Base-by-base conservation (phyloP, 352 stramenopile genomes). In the Phytopythium oedochilum region DNA sequence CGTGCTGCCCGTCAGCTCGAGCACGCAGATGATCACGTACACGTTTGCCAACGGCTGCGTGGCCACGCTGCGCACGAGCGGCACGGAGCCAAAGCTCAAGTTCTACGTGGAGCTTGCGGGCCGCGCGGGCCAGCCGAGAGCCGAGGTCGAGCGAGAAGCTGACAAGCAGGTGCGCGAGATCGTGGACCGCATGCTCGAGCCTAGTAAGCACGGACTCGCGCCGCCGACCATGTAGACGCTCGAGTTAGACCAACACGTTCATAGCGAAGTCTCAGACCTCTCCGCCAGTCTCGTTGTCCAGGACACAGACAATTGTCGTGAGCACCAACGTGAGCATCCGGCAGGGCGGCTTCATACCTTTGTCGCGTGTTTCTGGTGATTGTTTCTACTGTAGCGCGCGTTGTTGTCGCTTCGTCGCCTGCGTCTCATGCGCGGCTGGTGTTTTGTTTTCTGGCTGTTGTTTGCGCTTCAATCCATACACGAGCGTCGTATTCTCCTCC, bases 41-140 rank as follows among this genome's bases (percentile, higher is more conserved):
- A 82, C 78, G 34, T 99, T 99, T 60, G 70, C 61, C 22, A 99
- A 99, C 74, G 96, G 96, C 49, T 97, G 89, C 63, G 91, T 98
- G 42, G 88, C 94, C 20, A 98, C 97, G 51, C 86, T 99, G 53
- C 89, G 97, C 59, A 98, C 96, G 34, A 99, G 94, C 67, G 97
- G 97, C 20, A 99, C 97, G 14, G 97, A 99, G 70, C 97, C 97
- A 22, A 99, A 99, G 74, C 96, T 99, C 58, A 99, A 99, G 75
- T 99, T 98, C 67, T 99, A 99, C 68, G 88, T 98, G 35, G 97
- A 99, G 78, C 70, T 92, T 14, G 80, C 82, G 23, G 86, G 83
- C 22, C 63, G 74, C 28, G 70, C 86, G 22, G 80, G 83, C 18
- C 73, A 91, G 63, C 75, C 70, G 43, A 82, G 79, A 22, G 70